phyloP scores from a whole-genome alignment of 192 early-diverging fungal species.

The Coemansia sp. region DNA sequence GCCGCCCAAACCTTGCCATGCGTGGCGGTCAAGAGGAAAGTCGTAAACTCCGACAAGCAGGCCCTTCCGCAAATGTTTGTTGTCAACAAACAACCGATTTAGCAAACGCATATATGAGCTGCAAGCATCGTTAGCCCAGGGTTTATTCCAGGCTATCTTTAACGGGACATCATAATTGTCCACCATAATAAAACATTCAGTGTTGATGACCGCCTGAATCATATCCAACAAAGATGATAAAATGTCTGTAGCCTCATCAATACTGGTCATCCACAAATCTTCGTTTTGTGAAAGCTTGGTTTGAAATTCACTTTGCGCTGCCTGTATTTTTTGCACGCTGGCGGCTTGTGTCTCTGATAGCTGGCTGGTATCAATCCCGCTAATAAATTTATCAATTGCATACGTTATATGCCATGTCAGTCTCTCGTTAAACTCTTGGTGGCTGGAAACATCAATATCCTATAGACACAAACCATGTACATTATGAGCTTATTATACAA shows the following conservation, averaged over 20 bases:
- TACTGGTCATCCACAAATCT: neutral
- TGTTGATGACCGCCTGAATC: neutral
- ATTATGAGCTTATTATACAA: neutral
- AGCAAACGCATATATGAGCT: neutral
- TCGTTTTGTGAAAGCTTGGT: neutral
- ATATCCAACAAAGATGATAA: neutral
- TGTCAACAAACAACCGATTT: neutral
- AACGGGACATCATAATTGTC: neutral
- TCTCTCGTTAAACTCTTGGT: too few relatives aligned
- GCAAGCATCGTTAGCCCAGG: neutral
- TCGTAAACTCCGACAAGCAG: constrained; percentile 1
- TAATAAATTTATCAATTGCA: neutral
- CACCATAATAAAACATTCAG: neutral
- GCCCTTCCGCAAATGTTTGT: neutral
- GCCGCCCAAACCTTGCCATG: neutral
- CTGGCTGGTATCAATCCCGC: neutral
- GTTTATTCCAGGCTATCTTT: neutral
- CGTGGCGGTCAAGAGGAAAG: neutral
- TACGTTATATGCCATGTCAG: neutral
- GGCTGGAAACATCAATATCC: neutral
- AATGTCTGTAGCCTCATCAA: neutral
- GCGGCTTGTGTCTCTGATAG: neutral
- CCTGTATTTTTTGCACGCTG: neutral
- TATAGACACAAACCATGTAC: neutral
- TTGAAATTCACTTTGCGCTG: neutral